phyloP scores from a whole-genome alignment of 495 filamentous ascomycete genomes.

The Tuber microsphaerosporum region DNA sequence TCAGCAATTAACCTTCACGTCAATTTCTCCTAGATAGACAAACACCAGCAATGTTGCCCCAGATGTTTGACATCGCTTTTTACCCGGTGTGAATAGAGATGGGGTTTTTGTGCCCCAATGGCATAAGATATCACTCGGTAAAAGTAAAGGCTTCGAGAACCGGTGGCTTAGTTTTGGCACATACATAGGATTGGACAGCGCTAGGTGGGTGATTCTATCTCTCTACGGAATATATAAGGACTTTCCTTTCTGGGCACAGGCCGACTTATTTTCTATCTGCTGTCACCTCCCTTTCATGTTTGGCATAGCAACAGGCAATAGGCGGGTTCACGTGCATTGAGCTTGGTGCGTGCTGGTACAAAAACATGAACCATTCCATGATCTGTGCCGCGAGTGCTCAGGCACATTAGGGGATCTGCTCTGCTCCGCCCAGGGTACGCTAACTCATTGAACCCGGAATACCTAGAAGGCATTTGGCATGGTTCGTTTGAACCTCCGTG shows the following conservation, averaged over 20 bases:
- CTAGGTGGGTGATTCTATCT: background rate
- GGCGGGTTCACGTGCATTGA: background rate
- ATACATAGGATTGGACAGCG: background rate
- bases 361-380: background rate
- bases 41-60: background rate
- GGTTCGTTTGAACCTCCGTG: background rate
- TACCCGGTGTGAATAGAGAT: background rate
- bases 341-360: background rate
- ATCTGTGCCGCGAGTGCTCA: background rate
- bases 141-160: background rate
- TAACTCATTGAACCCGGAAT: background rate
- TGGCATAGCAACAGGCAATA: background rate
- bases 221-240: background rate
- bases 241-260: background rate
- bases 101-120: background rate
- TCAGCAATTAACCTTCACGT: background rate
- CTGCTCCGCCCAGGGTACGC: background rate
- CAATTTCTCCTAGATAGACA: background rate
- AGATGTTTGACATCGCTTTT: background rate
- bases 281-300: background rate
- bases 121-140: background rate
- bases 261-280: background rate
- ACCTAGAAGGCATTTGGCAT: background rate
- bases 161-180: background rate
- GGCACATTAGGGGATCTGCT: background rate